These are phyloP conservation scores for Tolypocladium inflatum DNA, from an alignment of 2,329 filamentous ascomycete species.

Conservation along the genomic window DNA sequence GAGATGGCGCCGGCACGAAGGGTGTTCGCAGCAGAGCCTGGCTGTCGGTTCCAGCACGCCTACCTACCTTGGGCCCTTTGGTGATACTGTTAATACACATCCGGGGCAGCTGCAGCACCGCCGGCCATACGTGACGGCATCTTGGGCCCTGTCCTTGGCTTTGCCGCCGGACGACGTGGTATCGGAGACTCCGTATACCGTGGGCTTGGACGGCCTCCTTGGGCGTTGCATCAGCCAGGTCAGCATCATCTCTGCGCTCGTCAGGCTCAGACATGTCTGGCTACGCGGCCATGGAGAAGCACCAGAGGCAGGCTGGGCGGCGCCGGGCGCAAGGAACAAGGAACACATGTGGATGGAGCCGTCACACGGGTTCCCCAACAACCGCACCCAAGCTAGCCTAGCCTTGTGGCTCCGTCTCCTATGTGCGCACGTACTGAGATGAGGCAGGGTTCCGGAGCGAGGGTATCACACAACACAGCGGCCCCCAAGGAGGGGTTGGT, in stretches of 20 bases:
- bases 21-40: constrained; percentile 6
- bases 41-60: neutral
- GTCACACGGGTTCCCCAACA: neutral
- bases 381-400: neutral
- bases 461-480: constrained; percentile 2
- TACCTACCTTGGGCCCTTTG: neutral
- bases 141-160: neutral
- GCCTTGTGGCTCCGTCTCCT: neutral
- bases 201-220: neutral
- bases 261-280: neutral
- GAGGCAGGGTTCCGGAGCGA: constrained; percentile 8
- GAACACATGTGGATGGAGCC: neutral
- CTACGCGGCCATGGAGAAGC: neutral
- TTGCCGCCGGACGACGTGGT: constrained; percentile 3
- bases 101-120: constrained; percentile 2
- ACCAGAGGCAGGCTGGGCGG: neutral
- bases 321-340: neutral
- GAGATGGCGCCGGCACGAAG: constrained; percentile 4
- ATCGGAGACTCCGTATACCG: neutral
- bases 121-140: neutral
- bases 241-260: neutral
- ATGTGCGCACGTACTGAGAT: constrained; percentile 2
- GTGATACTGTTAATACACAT: neutral
- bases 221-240: neutral
- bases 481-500: neutral